Evolutionary conservation across 2,329 filamentous ascomycete species (phyloP).

Genomic region (Trichoderma endophyticum): DNA sequence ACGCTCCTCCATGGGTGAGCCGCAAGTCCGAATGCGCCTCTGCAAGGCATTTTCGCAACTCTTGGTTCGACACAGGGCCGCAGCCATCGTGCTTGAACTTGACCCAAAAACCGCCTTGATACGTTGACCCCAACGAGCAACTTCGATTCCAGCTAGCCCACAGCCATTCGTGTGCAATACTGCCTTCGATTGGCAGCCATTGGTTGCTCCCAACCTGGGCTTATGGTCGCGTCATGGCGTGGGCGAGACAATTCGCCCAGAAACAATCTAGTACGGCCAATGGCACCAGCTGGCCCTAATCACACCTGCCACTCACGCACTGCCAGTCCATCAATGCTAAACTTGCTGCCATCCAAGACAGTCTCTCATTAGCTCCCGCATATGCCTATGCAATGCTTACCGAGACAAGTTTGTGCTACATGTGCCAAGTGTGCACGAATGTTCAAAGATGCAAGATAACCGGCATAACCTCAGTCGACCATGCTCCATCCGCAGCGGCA

Average conservation of each 20-base stretch:
- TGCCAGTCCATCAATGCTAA: not conserved
- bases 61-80: not conserved
- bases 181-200: not conserved
- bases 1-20: slow-evolving; percentile 5
- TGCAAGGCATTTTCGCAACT: slow-evolving; percentile 8
- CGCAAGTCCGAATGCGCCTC: not conserved
- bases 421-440: not conserved
- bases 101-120: not conserved
- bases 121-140: not conserved
- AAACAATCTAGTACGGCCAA: not conserved
- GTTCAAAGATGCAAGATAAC: not conserved
- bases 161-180: not conserved
- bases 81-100: not conserved
- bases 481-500: not conserved
- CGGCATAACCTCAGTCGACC: not conserved
- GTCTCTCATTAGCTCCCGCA: slow-evolving; percentile 4
- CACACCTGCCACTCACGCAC: not conserved
- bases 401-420: slow-evolving; percentile 2
- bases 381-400: not conserved
- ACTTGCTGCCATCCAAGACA: not conserved
- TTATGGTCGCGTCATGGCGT: not conserved
- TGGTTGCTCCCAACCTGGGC: not conserved
- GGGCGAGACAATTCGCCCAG: slow-evolving; percentile 3
- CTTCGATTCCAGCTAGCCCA: not conserved
- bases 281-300: not conserved